These are phyloP conservation scores for Paxillus involutus DNA, from an alignment of 768 basidiomycete genomes.

Conservation along the genomic window DNA sequence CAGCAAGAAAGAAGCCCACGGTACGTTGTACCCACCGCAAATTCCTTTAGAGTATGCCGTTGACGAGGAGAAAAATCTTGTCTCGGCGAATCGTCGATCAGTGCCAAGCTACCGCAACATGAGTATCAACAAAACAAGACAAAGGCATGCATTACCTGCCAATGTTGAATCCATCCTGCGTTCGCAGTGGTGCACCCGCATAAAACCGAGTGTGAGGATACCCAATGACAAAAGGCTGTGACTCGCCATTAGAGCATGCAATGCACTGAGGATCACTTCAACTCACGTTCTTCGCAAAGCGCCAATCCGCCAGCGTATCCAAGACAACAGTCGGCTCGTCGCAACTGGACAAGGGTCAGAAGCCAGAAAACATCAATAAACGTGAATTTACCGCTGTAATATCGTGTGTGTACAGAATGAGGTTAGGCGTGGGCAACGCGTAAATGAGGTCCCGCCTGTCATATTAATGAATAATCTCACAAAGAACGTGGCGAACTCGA, in stretches of 20 bases:
- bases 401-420: constrained; percentile 88
- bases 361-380: neutral
- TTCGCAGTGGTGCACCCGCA: constrained; percentile 87
- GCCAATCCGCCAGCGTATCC: constrained; percentile 82
- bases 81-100: constrained; percentile 82
- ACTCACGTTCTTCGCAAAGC: constrained; percentile 80
- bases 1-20: neutral
- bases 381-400: constrained; percentile 58
- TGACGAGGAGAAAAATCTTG: constrained; percentile 87
- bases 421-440: constrained; percentile 50
- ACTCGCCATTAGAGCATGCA: neutral
- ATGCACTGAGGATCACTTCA: neutral
- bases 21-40: constrained; percentile 51
- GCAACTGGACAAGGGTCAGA: constrained; percentile 42
- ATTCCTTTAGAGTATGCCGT: constrained; percentile 91
- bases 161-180: constrained; percentile 87
- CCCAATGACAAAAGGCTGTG: constrained; percentile 71
- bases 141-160: constrained; percentile 57
- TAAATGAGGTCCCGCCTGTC: constrained; percentile 46
- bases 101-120: constrained; percentile 54
- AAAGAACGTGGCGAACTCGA: neutral
- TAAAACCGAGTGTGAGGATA: constrained; percentile 80
- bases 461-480: constrained; percentile 1
- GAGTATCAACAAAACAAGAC: neutral
- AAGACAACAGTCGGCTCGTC: constrained; percentile 88